These are phyloP conservation scores for Strigomonas culicis DNA, from an alignment of 208 protist genomes.

Conservation along the genomic window DNA sequence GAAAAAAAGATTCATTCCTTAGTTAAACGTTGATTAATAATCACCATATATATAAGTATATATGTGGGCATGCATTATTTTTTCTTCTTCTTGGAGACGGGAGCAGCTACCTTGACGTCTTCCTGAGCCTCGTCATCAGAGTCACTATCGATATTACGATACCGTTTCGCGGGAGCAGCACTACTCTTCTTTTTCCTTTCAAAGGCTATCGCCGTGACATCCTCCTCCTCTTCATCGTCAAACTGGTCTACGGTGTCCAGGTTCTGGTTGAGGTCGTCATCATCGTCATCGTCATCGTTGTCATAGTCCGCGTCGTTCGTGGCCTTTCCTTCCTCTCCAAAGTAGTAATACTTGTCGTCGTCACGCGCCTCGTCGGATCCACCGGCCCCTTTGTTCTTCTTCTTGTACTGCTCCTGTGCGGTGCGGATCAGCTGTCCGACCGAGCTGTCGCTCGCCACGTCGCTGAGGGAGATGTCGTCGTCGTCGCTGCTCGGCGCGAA, in stretches of 20 bases:
- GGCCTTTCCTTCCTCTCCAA: background rate
- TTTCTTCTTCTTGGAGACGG: background rate
- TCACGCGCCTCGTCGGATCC: background rate
- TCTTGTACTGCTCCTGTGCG: conserved; percentile 1
- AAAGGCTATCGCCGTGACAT: conserved; percentile 5
- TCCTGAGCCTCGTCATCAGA: conserved; percentile 25
- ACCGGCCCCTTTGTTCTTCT: background rate
- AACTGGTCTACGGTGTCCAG: conserved; percentile 13
- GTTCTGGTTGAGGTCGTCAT: conserved; percentile 25
- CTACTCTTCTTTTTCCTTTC: background rate
- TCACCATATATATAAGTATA: background rate
- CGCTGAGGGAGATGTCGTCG: conserved; percentile 17
- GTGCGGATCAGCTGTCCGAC: conserved; percentile 7
- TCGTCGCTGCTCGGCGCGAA: conserved; percentile 5
- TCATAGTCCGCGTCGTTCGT: background rate
- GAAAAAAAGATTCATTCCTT: background rate
- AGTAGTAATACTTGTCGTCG: background rate
- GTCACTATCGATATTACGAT: conserved; percentile 28
- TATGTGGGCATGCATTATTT: background rate
- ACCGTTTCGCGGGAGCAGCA: background rate
- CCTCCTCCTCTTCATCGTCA: conserved; percentile 22
- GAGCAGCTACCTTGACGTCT: background rate
- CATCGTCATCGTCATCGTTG: conserved; percentile 17
- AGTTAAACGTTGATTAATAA: too few relatives aligned
- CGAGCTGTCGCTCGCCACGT: conserved; percentile 22